A percentile compares a stretch with the other conserved stretches of the same genome.
Conservation (phyloP, 139 green algal species). For the Tetradesmus lagerheimii region DNA sequence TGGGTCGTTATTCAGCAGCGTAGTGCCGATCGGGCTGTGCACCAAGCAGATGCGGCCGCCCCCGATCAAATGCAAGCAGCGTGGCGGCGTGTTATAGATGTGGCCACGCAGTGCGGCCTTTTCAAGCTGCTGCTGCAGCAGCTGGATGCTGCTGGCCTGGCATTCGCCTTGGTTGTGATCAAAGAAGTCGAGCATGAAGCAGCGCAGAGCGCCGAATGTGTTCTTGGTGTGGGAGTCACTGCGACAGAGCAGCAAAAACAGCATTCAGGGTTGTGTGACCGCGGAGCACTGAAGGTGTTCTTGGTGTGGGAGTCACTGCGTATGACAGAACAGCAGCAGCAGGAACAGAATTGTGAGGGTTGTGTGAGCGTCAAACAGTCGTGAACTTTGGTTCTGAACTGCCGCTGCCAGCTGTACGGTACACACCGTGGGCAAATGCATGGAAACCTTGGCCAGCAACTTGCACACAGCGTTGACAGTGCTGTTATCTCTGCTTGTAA, state of each 20-base stretch:
- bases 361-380: too few species aligned
- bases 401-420: too few species aligned
- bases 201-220: background rate
- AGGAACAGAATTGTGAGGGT: background rate
- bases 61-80: background rate
- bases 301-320: constrained; percentile 41
- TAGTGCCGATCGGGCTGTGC: constrained; percentile 16
- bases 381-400: too few species aligned
- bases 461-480: too few species aligned
- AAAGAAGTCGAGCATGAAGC: constrained; percentile 28
- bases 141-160: background rate
- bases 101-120: background rate
- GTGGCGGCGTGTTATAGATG: constrained; percentile 25
- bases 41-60: constrained; percentile 6
- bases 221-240: constrained; percentile 37
- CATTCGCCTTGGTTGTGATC: background rate
- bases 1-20: background rate
- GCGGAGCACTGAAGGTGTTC: background rate
- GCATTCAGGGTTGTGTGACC: background rate
- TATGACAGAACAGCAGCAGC: background rate
- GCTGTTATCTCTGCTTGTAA: background rate
- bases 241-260: background rate
- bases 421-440: too few species aligned
- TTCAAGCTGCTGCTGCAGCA: constrained; percentile 10
- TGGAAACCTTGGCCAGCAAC: too few species aligned